A percentile compares a stretch with the other conserved stretches of the same genome.
phyloP scores from a whole-genome alignment of 345 rosid genomes.

The Euphorbia lathyris region DNA sequence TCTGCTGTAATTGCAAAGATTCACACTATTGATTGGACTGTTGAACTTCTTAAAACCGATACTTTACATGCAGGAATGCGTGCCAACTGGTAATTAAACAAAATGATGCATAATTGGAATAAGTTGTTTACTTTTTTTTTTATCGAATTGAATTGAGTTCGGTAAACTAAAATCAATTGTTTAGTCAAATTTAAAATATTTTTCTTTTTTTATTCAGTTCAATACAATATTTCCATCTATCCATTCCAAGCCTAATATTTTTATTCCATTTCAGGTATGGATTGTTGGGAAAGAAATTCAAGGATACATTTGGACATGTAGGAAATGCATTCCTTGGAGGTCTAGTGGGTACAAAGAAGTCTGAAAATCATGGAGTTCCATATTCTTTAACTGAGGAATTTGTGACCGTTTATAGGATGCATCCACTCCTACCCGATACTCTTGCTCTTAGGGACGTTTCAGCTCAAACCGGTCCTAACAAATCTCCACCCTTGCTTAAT shows the following conservation, averaged over 20 bases:
- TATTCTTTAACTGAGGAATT: conserved; percentile 67
- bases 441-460: conserved; percentile 36
- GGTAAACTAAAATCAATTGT: no score
- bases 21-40: conserved; percentile 72
- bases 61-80: conserved; percentile 55
- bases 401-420: conserved; percentile 57
- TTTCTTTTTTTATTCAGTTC: no score
- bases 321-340: conserved; percentile 46
- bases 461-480: conserved; percentile 28
- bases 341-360: conserved; percentile 44
- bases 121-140: no score
- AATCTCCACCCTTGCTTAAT: conserved; percentile 32
- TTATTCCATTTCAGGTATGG: no score
- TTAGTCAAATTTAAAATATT: no score
- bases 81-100: conserved; percentile 39
- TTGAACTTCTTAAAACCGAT: conserved; percentile 59
- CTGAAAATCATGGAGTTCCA: conserved; percentile 52
- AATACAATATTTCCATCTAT: no score
- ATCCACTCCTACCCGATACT: conserved; percentile 49
- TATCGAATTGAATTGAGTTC: no score
- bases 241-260: no score
- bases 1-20: conserved; percentile 63
- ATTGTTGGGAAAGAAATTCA: conserved; percentile 53
- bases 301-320: conserved; percentile 51
- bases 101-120: no score